phyloP scores from a whole-genome alignment of 176 grass and related monocot species.

The Zizania latifolia region DNA sequence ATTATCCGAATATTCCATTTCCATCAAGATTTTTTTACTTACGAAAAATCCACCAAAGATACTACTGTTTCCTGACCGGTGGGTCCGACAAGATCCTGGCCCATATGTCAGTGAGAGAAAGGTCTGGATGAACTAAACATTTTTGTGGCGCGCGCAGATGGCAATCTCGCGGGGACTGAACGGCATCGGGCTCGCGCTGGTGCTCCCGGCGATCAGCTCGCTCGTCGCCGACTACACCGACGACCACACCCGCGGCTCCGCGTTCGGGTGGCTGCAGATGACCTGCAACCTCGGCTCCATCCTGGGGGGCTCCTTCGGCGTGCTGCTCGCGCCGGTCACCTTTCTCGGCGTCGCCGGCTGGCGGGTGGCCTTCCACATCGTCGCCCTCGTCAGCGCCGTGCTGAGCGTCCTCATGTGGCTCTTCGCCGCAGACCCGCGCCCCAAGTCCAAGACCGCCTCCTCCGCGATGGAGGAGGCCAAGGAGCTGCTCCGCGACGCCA shows the following conservation, averaged over 20 bases:
- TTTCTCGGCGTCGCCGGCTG: conserved; percentile 68
- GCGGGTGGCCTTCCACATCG: conserved; percentile 64
- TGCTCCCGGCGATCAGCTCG: conserved; percentile 59
- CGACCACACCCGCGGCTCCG: conserved; percentile 52
- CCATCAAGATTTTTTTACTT: background rate
- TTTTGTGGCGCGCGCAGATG: conserved; percentile 29
- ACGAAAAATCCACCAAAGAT: background rate
- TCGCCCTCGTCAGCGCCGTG: conserved; percentile 41
- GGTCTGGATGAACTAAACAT: background rate
- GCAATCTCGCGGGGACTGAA: conserved; percentile 75
- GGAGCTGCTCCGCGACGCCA: conserved; percentile 40
- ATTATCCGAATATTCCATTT: conserved; percentile 20
- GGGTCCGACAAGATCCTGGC: background rate
- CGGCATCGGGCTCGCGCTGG: conserved; percentile 62
- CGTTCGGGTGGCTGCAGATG: conserved; percentile 68
- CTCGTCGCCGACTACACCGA: conserved; percentile 78
- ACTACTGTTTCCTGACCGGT: background rate
- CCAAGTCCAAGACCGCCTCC: conserved; percentile 10
- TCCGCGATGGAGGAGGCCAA: conserved; percentile 23
- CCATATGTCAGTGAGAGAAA: background rate
- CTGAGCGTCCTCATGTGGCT: conserved; percentile 44
- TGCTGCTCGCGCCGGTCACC: conserved; percentile 50
- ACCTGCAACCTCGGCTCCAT: conserved; percentile 62
- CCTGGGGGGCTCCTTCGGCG: conserved; percentile 50
- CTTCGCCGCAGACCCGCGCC: conserved; percentile 55